A percentile compares a stretch with the other conserved stretches of the same genome.
These are phyloP conservation scores for Capsicum chinense DNA, from an alignment of 257 asterid genomes.

Conservation along the genomic window DNA sequence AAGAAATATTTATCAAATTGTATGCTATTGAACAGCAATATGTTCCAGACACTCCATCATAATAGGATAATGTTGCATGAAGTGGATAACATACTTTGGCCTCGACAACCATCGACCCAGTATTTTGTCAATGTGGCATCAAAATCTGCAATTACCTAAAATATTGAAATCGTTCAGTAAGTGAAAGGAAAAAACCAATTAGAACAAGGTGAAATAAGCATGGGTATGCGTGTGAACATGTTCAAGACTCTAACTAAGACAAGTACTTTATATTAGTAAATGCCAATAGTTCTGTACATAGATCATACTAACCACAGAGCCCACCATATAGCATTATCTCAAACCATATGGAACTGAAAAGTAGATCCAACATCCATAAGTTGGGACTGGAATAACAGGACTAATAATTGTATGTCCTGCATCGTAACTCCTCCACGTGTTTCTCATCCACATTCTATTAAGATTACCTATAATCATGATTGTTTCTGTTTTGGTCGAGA, in stretches of 20 bases:
- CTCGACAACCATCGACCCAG: constrained; percentile 78
- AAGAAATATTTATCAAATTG: not conserved
- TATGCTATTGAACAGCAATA: not conserved
- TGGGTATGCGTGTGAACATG: not conserved
- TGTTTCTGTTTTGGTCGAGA: not conserved
- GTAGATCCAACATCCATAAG: not conserved
- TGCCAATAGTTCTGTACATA: not conserved
- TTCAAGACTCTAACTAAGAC: not conserved
- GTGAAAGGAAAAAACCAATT: constrained; percentile 14
- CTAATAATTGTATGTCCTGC: not conserved
- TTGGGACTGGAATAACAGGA: not conserved
- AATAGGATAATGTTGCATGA: constrained; percentile 10
- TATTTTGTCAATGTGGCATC: constrained; percentile 86
- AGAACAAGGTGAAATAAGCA: constrained; percentile 23
- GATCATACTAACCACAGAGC: not conserved
- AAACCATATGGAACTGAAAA: constrained; percentile 11
- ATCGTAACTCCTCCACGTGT: not conserved
- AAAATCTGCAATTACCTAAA: constrained; percentile 88
- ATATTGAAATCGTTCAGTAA: not conserved
- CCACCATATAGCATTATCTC: not conserved
- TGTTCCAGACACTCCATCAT: not conserved
- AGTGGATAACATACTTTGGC: constrained; percentile 63
- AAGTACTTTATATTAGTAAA: not conserved
- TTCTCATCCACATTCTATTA: not conserved
- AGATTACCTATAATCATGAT: not conserved